These are phyloP conservation scores for Fusarium denticulatum DNA, from an alignment of 2,329 filamentous ascomycete species.

Conservation along the genomic window DNA sequence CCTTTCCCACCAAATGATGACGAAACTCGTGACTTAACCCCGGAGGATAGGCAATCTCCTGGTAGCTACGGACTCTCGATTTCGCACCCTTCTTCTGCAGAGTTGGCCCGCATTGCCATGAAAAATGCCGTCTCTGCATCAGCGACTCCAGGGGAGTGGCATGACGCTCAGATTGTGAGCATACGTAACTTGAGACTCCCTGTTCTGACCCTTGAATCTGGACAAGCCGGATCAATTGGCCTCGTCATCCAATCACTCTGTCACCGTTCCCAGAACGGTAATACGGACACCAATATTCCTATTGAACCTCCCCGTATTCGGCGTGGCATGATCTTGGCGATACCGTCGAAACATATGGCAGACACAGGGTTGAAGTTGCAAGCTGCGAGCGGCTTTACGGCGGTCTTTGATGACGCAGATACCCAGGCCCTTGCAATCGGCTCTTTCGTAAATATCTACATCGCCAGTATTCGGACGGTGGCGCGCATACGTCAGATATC, in stretches of 20 bases:
- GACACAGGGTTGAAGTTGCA: conserved; percentile 68
- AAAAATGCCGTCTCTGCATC: conserved; percentile 64
- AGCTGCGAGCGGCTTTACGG: conserved; percentile 74
- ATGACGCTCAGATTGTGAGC: conserved; percentile 81
- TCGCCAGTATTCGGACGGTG: conserved; percentile 85
- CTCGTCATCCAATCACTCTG: conserved; percentile 66
- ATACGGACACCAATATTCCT: neutral
- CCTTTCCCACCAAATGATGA: conserved; percentile 74
- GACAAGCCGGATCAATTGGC: conserved; percentile 91
- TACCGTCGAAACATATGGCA: conserved; percentile 67
- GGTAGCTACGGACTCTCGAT: conserved; percentile 61
- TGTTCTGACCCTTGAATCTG: conserved; percentile 77
- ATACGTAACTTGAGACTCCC: conserved; percentile 88
- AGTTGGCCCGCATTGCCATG: conserved; percentile 62
- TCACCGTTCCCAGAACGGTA: conserved; percentile 10
- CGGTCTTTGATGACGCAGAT: conserved; percentile 73
- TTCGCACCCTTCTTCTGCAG: conserved; percentile 63
- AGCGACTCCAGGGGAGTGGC: conserved; percentile 75
- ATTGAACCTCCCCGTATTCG: conserved; percentile 58
- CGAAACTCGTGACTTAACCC: conserved; percentile 50
- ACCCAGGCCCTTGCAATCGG: conserved; percentile 72
- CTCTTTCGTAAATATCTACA: conserved; percentile 81
- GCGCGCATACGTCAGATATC: conserved; percentile 75
- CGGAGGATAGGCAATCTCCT: conserved; percentile 59
- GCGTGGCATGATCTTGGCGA: conserved; percentile 86